Conservation (phyloP, 148 eudicot genomes). For the Camellia lanceoleosa region DNA sequence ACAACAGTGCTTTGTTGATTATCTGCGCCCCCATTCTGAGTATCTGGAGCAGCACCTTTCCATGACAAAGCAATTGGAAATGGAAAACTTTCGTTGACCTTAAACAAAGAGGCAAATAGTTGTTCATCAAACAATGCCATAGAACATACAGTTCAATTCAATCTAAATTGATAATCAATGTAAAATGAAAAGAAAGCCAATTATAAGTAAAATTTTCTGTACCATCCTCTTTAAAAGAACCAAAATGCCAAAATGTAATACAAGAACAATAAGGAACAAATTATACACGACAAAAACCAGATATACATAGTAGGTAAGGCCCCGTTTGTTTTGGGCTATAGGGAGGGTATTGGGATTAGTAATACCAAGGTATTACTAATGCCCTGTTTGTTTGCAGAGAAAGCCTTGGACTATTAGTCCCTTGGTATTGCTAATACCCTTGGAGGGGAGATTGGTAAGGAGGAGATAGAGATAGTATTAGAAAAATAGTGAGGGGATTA, state of each 20-base stretch:
- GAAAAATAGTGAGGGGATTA: no score
- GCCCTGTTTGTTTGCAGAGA: no score
- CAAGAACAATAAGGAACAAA: not conserved
- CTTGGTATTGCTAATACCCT: no score
- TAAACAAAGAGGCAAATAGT: constrained; percentile 1
- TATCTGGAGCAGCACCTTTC: constrained; percentile 57
- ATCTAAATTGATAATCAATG: not conserved
- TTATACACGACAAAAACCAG: not conserved
- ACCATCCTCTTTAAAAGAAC: no score
- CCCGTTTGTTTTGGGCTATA: no score
- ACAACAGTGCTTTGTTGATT: constrained; percentile 65
- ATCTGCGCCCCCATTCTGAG: constrained; percentile 55
- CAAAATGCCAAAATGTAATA: not conserved
- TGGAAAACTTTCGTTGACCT: constrained; percentile 89
- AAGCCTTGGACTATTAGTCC: no score
- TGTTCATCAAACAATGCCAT: not conserved
- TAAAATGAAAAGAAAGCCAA: not conserved
- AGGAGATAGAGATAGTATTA: no score
- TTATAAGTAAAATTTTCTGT: not conserved
- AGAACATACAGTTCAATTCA: not conserved
- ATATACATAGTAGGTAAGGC: no score
- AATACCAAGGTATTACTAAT: no score
- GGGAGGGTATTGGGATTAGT: no score
- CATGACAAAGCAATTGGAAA: constrained; percentile 82
- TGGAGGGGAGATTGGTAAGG: no score